These are phyloP conservation scores for Globisporangium solare DNA, from an alignment of 352 stramenopile species.

Conservation along the genomic window DNA sequence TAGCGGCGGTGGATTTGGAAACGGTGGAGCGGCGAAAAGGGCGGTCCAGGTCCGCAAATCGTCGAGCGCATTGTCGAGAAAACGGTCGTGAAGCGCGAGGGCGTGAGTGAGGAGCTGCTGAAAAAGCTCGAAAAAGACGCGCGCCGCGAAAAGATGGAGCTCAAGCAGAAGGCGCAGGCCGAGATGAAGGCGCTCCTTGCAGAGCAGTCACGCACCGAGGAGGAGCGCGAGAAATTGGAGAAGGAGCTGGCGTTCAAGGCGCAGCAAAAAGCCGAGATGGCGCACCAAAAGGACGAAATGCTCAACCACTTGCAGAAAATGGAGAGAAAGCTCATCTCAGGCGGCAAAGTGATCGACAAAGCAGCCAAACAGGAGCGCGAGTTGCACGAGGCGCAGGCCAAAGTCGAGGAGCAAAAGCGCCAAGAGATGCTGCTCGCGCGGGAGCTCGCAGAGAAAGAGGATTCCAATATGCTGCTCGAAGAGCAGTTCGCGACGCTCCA, in stretches of 20 bases:
- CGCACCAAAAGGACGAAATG: constrained; percentile 90
- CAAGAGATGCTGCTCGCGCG: constrained; percentile 84
- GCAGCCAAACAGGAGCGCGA: constrained; percentile 93
- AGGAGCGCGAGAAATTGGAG: constrained; percentile 62
- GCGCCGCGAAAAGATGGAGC: constrained; percentile 58
- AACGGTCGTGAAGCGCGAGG: constrained; percentile 36
- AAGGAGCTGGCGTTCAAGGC: constrained; percentile 79
- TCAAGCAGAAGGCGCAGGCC: constrained; percentile 79
- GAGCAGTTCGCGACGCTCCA: constrained; percentile 87
- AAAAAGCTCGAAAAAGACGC: constrained; percentile 66
- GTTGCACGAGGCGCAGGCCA: constrained; percentile 88
- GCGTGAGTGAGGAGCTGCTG: constrained; percentile 73
- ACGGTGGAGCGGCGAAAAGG: constrained; percentile 62
- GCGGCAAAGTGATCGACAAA: constrained; percentile 93
- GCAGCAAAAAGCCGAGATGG: constrained; percentile 75
- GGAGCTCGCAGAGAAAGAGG: constrained; percentile 93
- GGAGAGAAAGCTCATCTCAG: constrained; percentile 89
- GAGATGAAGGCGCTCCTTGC: constrained; percentile 84
- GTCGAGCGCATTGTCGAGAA: constrained; percentile 83
- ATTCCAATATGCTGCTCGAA: constrained; percentile 91
- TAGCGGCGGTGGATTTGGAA: constrained; percentile 12
- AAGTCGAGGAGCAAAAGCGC: constrained; percentile 87
- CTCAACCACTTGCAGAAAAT: constrained; percentile 89
- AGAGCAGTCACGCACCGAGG: constrained; percentile 87
- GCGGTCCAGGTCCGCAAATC: constrained; percentile 25